Conservation (phyloP, 352 stramenopile species). For the Plasmopara viticola region DNA sequence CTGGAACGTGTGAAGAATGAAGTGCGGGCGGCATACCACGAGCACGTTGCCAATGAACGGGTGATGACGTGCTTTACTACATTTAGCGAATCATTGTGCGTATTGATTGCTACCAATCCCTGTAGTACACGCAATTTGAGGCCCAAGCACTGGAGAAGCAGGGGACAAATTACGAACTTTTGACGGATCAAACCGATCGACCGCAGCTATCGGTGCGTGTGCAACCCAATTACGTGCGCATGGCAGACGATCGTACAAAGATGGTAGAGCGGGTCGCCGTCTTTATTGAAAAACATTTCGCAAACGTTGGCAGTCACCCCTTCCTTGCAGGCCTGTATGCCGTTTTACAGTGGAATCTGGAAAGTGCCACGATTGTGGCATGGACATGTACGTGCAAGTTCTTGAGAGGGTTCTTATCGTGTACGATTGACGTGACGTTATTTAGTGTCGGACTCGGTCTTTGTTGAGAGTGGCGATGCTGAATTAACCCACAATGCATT, state of each 20-base stretch:
- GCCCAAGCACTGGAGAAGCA: constrained; percentile 28
- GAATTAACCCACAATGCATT: constrained; percentile 48
- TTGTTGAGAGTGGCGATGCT: constrained; percentile 59
- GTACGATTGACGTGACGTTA: not conserved
- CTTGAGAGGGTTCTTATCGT: not conserved
- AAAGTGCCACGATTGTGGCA: constrained; percentile 53
- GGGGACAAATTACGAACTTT: constrained; percentile 49
- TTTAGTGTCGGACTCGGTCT: constrained; percentile 65
- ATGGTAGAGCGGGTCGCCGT: constrained; percentile 31
- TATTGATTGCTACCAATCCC: not conserved
- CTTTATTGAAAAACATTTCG: constrained; percentile 41
- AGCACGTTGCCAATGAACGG: constrained; percentile 35
- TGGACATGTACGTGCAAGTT: constrained; percentile 46
- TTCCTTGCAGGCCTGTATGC: constrained; percentile 56
- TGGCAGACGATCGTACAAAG: constrained; percentile 25
- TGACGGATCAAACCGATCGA: constrained; percentile 17
- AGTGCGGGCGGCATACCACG: constrained; percentile 51
- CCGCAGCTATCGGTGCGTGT: constrained; percentile 32
- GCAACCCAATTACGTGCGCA: constrained; percentile 43
- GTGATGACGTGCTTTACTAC: constrained; percentile 13
- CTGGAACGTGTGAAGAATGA: constrained; percentile 64
- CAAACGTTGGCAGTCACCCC: constrained; percentile 60
- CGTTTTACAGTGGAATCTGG: constrained; percentile 53
- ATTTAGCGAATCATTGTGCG: not conserved
- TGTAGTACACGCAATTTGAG: constrained; percentile 57